Percentiles rank a stretch among this genome's conserved stretches.
These are phyloP conservation scores for Jatropha multifida DNA, from an alignment of 441 rosid genomes.

Conservation along the genomic window DNA sequence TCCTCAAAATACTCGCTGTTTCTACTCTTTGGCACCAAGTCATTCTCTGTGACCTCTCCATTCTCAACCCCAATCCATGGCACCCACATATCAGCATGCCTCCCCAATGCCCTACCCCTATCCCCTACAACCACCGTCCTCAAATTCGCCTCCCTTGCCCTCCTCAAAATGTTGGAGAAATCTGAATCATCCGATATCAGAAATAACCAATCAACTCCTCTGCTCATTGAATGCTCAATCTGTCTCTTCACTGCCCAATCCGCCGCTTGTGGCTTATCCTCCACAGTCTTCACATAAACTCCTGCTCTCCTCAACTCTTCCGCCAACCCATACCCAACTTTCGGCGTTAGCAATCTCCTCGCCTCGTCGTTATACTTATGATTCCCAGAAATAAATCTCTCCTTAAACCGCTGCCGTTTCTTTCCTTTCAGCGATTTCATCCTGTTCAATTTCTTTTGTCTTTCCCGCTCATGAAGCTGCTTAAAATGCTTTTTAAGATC, in stretches of 20 bases:
- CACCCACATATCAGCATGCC: conserved; percentile 85
- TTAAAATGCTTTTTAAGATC: conserved; percentile 80
- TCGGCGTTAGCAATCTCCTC: conserved; percentile 58
- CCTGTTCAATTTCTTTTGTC: conserved; percentile 77
- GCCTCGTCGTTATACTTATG: conserved; percentile 79
- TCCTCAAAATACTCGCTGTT: conserved; percentile 31
- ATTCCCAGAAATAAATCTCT: conserved; percentile 65
- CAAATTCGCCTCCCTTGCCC: conserved; percentile 70
- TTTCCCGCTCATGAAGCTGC: conserved; percentile 86
- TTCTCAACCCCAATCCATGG: conserved; percentile 82
- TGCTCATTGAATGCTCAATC: conserved; percentile 81
- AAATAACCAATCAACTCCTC: conserved; percentile 83
- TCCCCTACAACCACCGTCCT: conserved; percentile 89
- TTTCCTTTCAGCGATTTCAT: conserved; percentile 79
- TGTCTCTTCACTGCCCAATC: conserved; percentile 96
- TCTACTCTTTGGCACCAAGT: conserved; percentile 61
- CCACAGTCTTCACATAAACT: conserved; percentile 74
- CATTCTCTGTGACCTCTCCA: conserved; percentile 64
- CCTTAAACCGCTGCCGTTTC: conserved; percentile 71
- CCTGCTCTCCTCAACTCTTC: conserved; percentile 80
- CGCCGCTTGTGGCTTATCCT: conserved; percentile 95
- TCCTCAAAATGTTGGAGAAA: conserved; percentile 69
- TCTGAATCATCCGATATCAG: conserved; percentile 88
- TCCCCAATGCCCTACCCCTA: conserved; percentile 57
- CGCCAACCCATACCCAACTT: conserved; percentile 72